Evolutionary conservation across 768 basidiomycete species (phyloP).

Genomic region (Inosperma sp.): DNA sequence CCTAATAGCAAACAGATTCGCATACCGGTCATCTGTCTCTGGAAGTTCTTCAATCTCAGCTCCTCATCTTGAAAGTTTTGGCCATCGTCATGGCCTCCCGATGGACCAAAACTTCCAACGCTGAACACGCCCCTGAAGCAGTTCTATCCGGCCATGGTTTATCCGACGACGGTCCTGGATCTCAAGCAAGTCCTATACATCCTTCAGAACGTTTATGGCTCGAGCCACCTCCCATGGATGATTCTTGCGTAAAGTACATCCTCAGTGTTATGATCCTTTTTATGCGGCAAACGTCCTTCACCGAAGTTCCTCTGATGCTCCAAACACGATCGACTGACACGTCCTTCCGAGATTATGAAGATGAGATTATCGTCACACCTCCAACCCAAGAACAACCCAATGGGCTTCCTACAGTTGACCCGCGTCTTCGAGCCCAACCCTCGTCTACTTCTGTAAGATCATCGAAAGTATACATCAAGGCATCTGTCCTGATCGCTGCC

Average conservation of each 20-base stretch:
- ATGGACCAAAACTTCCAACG: conserved; percentile 43
- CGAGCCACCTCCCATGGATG: conserved; percentile 74
- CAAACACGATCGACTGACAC: conserved; percentile 58
- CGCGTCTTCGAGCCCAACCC: conserved; percentile 36
- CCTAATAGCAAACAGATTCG: conserved; percentile 48
- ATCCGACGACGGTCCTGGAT: too few species aligned
- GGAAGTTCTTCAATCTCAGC: conserved; percentile 79
- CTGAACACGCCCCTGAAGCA: conserved; percentile 12
- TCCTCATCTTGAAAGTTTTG: conserved; percentile 80
- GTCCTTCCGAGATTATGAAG: conserved; percentile 70
- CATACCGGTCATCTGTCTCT: conserved; percentile 48
- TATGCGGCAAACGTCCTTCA: conserved; percentile 62
- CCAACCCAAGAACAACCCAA: conserved; percentile 16
- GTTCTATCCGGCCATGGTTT: too few species aligned
- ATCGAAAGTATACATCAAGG: conserved; percentile 34
- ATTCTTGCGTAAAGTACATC: conserved; percentile 75
- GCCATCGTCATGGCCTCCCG: conserved; percentile 73
- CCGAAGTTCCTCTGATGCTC: conserved; percentile 50
- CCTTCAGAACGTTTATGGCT: conserved; percentile 42
- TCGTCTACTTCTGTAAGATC: conserved; percentile 40
- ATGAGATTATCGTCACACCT: conserved; percentile 23
- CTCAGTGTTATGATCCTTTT: conserved; percentile 81
- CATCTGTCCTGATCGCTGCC: conserved; percentile 38
- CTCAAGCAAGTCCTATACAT: conserved; percentile 42
- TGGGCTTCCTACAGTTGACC: conserved; percentile 6